Percentiles rank a stretch among this genome's conserved stretches.
These are phyloP conservation scores for Solanum rostratum DNA, from an alignment of 257 asterid genomes.

Conservation along the genomic window DNA sequence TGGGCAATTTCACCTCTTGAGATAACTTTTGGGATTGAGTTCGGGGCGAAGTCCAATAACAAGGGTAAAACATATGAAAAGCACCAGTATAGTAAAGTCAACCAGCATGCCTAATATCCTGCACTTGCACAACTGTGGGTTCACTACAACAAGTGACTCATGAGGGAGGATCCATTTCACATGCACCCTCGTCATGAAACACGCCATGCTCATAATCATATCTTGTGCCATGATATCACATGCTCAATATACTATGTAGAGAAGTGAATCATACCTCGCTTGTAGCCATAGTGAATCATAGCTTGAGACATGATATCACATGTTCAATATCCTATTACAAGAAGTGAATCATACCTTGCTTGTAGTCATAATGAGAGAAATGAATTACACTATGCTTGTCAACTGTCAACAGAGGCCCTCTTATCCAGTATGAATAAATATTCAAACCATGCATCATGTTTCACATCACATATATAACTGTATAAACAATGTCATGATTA, in stretches of 20 bases:
- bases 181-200: background rate
- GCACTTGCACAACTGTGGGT: background rate
- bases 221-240: background rate
- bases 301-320: background rate
- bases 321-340: background rate
- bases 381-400: background rate
- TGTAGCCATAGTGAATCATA: background rate
- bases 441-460: background rate
- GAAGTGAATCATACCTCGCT: background rate
- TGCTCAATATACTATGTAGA: background rate
- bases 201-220: background rate
- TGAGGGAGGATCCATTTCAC: background rate
- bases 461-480: background rate
- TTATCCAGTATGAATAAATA: background rate
- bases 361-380: background rate
- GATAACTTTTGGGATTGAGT: background rate
- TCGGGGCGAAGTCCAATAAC: background rate
- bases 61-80: background rate
- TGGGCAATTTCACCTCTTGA: background rate
- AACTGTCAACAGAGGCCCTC: background rate
- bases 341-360: background rate
- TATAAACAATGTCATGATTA: background rate
- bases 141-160: background rate
- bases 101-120: background rate
- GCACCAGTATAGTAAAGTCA: background rate